Conservation (phyloP, 495 filamentous ascomycete genomes). For the Aspergillus kassunensis region DNA sequence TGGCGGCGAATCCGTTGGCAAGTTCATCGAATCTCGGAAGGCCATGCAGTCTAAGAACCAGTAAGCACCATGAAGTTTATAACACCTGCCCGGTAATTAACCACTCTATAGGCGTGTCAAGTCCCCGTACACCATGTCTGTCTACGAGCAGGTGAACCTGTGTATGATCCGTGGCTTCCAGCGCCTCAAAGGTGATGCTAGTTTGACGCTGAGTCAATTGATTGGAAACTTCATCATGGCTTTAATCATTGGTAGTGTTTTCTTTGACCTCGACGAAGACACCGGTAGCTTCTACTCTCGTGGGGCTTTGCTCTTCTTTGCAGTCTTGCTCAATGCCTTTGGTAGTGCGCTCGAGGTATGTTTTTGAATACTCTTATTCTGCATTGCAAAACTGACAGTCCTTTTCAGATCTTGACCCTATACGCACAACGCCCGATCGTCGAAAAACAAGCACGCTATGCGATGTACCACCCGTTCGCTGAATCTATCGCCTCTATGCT, state of each 20-base stretch:
- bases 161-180: constrained; percentile 52
- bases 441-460: constrained; percentile 63
- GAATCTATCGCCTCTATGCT: constrained; percentile 61
- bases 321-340: constrained; percentile 87
- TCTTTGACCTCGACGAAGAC: constrained; percentile 66
- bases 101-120: constrained; percentile 23
- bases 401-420: constrained; percentile 53
- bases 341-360: constrained; percentile 70
- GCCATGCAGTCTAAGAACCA: constrained; percentile 44
- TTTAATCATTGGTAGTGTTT: constrained; percentile 82
- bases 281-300: constrained; percentile 77
- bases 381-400: constrained; percentile 10
- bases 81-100: not conserved
- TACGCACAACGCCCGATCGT: constrained; percentile 64
- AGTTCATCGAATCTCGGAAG: constrained; percentile 38
- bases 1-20: constrained; percentile 35
- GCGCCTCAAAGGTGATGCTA: constrained; percentile 68
- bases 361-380: not conserved
- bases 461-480: constrained; percentile 63
- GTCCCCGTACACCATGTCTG: constrained; percentile 46
- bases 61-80: constrained; percentile 11
- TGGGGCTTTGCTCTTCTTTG: constrained; percentile 88
- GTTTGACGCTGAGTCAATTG: constrained; percentile 66
- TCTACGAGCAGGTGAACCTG: constrained; percentile 45
- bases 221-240: constrained; percentile 79